Evolutionary conservation across 1,284 basidiomycete species (phyloP), one percentile per base, ranked within the genome.

Genomic region (Ganoderma leucocontextum): DNA sequence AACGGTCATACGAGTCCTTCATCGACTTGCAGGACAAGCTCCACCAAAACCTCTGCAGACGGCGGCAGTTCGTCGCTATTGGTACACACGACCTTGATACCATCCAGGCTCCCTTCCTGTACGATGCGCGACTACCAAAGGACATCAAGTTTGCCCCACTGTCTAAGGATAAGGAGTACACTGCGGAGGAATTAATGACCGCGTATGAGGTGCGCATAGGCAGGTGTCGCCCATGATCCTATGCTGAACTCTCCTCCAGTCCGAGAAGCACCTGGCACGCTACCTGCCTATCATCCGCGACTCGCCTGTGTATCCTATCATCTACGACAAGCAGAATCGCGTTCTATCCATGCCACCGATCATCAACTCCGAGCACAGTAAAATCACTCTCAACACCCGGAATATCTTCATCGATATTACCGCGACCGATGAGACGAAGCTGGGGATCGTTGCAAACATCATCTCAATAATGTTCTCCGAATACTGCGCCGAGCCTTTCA

Each of bases 1-100:
- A 91, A 49, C 87, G 90, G 67, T 96, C 94, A 63, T 99, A 99
- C 79, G 94, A 94, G 49, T 97, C 95, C 71, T 99, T 99, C 88
- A 98, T 99, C 78, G 98, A 99, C 78, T 84, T 98, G 22, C 98
- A 99, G 82, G 98, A 99, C 81, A 99, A 99, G 82, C 86, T 99
- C 57, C 98, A 99, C 79, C 94, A 97, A 77, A 99, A 99, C 80
- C 87, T 99, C 58, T 97, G 95, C 75, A 87, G 98, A 64, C 86
- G 94, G 74, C 86, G 98, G 67, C 95, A 94, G 75, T 89, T 99
- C 53, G 98, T 98, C 47, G 91, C 98, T 22, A 98, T 99, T 74
- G 98, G 98, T 67, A 99, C 98, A 2, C 98, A 99, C 76, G 98
- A 99, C 82, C 83, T 99, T 55, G 96, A 98, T 80, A 96, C 94